Evolutionary conservation across 805 yeast genomes (phyloP).

Genomic region (Pichia exigua): DNA sequence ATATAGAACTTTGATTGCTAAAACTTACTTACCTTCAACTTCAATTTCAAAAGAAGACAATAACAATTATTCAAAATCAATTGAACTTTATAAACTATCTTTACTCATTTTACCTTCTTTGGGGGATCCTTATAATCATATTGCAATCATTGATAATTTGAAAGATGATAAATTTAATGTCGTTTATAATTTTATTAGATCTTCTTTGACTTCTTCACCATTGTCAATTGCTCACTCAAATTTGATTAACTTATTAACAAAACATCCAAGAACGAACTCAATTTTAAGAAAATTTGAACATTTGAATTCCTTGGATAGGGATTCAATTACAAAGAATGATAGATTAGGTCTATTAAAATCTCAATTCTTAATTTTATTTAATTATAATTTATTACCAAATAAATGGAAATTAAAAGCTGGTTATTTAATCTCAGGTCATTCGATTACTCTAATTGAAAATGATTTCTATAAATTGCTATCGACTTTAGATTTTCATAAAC

Average conservation of each 20-base stretch:
- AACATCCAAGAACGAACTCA: constrained; percentile 26
- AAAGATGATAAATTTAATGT: constrained; percentile 41
- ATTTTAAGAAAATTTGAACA: constrained; percentile 23
- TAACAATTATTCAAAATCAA: constrained; percentile 36
- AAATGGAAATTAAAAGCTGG: constrained; percentile 29
- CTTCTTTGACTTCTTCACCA: constrained; percentile 46
- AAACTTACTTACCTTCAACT: constrained; percentile 31
- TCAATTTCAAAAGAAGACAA: constrained; percentile 30
- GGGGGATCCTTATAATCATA: constrained; percentile 58
- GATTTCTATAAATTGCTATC: constrained; percentile 26
- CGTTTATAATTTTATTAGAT: constrained; percentile 46
- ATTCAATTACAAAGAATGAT: constrained; percentile 28
- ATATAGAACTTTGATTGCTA: constrained; percentile 43
- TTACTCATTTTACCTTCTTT: constrained; percentile 54
- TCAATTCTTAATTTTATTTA: constrained; percentile 26
- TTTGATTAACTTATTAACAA: constrained; percentile 32
- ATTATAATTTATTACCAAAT: constrained; percentile 35
- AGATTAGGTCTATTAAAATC: constrained; percentile 25
- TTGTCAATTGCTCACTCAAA: constrained; percentile 40
- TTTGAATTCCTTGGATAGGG: constrained; percentile 20
- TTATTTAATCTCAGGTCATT: constrained; percentile 25
- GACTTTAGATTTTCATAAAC: constrained; percentile 26
- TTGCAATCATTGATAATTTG: constrained; percentile 48
- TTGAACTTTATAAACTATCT: constrained; percentile 44
- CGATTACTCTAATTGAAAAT: constrained; percentile 23